Evolutionary conservation across 1,284 basidiomycete genomes (phyloP), one percentile per base, ranked within the genome.

Genomic region (Pterula multifida): DNA sequence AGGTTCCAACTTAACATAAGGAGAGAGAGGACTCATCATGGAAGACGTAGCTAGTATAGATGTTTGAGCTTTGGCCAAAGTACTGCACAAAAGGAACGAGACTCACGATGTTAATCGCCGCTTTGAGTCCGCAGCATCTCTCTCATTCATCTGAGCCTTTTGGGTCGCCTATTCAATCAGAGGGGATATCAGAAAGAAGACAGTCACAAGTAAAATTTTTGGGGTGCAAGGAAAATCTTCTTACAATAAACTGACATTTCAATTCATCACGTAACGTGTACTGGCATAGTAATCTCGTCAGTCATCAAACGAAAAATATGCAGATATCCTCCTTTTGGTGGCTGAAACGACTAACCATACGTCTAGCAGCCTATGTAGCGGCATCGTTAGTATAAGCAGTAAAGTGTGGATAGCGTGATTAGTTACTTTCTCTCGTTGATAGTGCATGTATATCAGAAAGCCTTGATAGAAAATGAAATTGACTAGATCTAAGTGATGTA

Each of bases 91-190:
- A n/a, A n/a, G n/a, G n/a, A n/a, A n/a, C n/a, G n/a, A n/a, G n/a
- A 64, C 67, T 53, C 59, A 78, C 68, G 76, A 79, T 13, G 84
- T 85, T 46, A 87, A 72, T 19, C 83, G 75, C 49, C 81, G 75
- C 59, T 85, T 81, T 11, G 78, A 81, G 56, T 85, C 81, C 0
- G 78, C 72, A 12, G 84, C 78, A 55, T 76, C 75, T 47, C 81
- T 72, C 59, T 89, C 85, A 60, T 82, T 83, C 48, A 84, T 69
- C 62, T 87, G 84, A 3, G 85, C 85, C 54, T 79, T 79, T 58
- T 85, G 82, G 4, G 82, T 85, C 24, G 80, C 79, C 39, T 73
- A 68, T 32, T n/a, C 28, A 32, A 15, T 32, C 15, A 17, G 17
- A 22, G 9, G 39, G 39, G 39, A 19, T 17, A 42, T 35, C 32